Evolutionary conservation across 2,329 filamentous ascomycete species (phyloP).

Genomic region (Claviceps sp.): DNA sequence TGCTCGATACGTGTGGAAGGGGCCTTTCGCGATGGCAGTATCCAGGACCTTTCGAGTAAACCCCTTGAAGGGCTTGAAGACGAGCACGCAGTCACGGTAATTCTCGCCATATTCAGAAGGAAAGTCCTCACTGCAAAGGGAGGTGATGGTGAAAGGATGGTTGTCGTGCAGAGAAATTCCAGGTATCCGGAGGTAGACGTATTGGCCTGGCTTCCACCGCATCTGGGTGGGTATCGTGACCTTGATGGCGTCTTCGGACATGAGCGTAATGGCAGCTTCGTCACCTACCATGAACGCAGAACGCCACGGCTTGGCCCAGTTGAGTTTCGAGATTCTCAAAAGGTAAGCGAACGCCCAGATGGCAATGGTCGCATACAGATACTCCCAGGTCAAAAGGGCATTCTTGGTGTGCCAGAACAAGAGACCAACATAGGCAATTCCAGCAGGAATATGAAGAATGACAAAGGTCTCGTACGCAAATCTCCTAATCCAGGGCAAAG

Average conservation of each 20-base stretch:
- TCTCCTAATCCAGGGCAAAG: conserved; percentile 63
- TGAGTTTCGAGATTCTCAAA: conserved; percentile 68
- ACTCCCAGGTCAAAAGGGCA: conserved; percentile 79
- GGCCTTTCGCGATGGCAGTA: conserved; percentile 70
- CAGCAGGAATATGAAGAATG: conserved; percentile 66
- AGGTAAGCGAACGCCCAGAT: conserved; percentile 69
- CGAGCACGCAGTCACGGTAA: conserved; percentile 77
- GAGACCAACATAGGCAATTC: conserved; percentile 66
- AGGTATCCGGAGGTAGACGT: conserved; percentile 88
- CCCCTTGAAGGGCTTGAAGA: conserved; percentile 83
- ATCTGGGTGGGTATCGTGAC: conserved; percentile 88
- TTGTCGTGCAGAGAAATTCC: conserved; percentile 84
- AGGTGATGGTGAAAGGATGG: conserved; percentile 91
- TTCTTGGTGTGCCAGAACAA: conserved; percentile 96
- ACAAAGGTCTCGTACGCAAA: conserved; percentile 80
- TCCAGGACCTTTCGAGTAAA: conserved; percentile 81
- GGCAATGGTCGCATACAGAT: conserved; percentile 66
- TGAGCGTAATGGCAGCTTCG: conserved; percentile 75
- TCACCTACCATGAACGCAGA: conserved; percentile 78
- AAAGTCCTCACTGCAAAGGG: conserved; percentile 83
- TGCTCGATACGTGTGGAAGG: conserved; percentile 81
- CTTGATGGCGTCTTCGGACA: conserved; percentile 91
- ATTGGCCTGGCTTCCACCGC: conserved; percentile 87
- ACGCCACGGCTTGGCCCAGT: conserved; percentile 74
- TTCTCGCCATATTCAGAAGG: conserved; percentile 81